Evolutionary conservation across 768 basidiomycete species (phyloP), one percentile per base, ranked within the genome.

Genomic region (Lentinula edodes): DNA sequence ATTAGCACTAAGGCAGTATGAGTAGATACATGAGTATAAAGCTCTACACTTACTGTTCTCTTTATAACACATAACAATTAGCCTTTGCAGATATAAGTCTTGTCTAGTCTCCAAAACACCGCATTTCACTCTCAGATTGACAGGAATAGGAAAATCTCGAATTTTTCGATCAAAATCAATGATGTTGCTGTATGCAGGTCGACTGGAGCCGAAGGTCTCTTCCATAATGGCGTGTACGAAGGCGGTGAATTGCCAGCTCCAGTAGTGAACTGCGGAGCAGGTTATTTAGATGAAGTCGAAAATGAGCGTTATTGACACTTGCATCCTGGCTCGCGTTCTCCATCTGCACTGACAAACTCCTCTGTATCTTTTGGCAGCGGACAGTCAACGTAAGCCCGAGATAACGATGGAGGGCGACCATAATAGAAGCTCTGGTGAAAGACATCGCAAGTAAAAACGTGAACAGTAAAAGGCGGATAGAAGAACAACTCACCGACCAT

Each of bases 111-210:
- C 58, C 57, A 67, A 68, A 9, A 61, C 56, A 23, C 70, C 65
- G 41, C 68, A 72, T 10, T 64, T 68, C n/a, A 79, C 75, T 10
- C 80, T 81, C 63, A 85, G 75, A 34, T 73, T 66, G 1, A 65
- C 61, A 8, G 85, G 85, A 8, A 88, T 76, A 38, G 77, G 71
- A 64, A 86, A 84, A 65, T 88, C 84, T 28, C 87, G 81, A 56
- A 89, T 77, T 61, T 79, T 80, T 41, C 80, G 78, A 69, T 89
- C 88, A 23, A 87, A 75, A 23, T 83, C 80, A 15, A 88, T 70
- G 36, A 89, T 78, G 12, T 75, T 71, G 12, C 69, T 68, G 66
- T 89, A 89, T 0, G 74, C 64, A 0, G 85, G 84, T 18, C 74
- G 72, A 62, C 79, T 84, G 2, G 81, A 74, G 2, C 80, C 84